Percentiles rank a stretch among this genome's conserved stretches.
phyloP scores from a whole-genome alignment of 257 asterid species.

The Thymus mandschuricus region DNA sequence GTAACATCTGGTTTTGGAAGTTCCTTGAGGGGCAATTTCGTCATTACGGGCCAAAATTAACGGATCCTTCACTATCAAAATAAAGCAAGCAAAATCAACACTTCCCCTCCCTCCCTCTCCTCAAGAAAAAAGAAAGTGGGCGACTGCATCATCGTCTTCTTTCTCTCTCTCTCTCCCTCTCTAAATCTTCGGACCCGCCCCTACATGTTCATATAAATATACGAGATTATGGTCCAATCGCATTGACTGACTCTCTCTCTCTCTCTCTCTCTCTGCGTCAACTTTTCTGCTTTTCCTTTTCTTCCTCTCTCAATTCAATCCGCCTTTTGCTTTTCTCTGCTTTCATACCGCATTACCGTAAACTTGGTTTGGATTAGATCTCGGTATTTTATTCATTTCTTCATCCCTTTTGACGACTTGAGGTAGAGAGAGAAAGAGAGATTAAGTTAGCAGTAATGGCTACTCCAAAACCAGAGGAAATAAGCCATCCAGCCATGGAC shows the following conservation, averaged over 20 bases:
- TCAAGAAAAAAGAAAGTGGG: slow-evolving; percentile 40
- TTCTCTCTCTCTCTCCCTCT: slow-evolving; percentile 27
- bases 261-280: background rate
- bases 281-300: slow-evolving; percentile 9
- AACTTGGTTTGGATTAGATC: slow-evolving; percentile 27
- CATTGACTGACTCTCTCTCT: slow-evolving; percentile 27
- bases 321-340: slow-evolving; percentile 44
- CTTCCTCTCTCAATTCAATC: slow-evolving; percentile 26
- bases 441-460: slow-evolving; percentile 56
- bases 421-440: slow-evolving; percentile 18
- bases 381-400: slow-evolving; percentile 27
- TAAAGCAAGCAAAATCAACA: slow-evolving; percentile 18
- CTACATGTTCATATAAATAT: slow-evolving; percentile 36
- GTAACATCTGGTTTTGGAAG: slow-evolving; percentile 81
- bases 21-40: slow-evolving; percentile 69
- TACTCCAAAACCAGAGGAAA: slow-evolving; percentile 87
- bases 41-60: slow-evolving; percentile 38
- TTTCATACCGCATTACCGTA: slow-evolving; percentile 39
- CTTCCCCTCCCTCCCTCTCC: background rate
- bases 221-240: slow-evolving; percentile 44
- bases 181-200: slow-evolving; percentile 32
- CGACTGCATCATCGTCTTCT: slow-evolving; percentile 14
- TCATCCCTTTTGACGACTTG: slow-evolving; percentile 34
- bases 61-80: slow-evolving; percentile 49
- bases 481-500: slow-evolving; percentile 93